Percentiles rank a stretch among this genome's conserved stretches.
Conservation (phyloP, 139 green algal genomes). For the Zygnema cylindricum region DNA sequence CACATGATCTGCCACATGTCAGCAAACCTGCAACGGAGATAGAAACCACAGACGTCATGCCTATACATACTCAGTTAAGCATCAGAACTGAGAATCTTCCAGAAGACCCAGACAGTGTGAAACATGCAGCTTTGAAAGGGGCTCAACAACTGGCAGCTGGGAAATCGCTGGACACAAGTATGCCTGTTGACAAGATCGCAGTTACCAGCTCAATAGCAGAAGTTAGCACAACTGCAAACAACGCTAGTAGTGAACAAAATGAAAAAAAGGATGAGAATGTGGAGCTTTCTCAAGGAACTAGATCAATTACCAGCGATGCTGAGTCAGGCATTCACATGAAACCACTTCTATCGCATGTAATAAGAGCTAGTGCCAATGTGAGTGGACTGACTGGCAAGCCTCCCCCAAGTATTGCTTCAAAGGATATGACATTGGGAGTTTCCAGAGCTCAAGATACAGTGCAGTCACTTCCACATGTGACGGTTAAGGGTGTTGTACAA, state of each 20-base stretch:
- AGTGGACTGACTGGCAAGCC: too few relatives aligned
- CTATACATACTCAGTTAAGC: background rate
- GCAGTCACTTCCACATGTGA: too few relatives aligned
- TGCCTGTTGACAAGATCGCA: background rate
- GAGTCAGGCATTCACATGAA: background rate
- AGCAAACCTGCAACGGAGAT: background rate
- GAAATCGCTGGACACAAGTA: background rate
- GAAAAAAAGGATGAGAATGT: too few relatives aligned
- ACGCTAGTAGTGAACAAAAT: too few relatives aligned
- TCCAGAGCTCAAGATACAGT: too few relatives aligned
- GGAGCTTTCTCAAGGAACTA: too few relatives aligned
- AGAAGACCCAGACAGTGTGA: background rate
- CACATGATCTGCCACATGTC: background rate
- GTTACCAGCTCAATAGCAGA: background rate
- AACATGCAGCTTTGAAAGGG: background rate
- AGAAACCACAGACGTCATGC: background rate
- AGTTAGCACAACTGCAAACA: too few relatives aligned
- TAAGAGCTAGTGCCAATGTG: background rate
- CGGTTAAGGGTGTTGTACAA: background rate
- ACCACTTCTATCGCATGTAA: background rate
- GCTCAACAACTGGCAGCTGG: background rate
- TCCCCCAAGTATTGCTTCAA: too few relatives aligned
- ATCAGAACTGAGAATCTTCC: background rate
- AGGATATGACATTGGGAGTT: too few relatives aligned
- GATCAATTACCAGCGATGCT: too few relatives aligned